Evolutionary conservation across 176 grass and related monocot species (phyloP).

Genomic region (Avena atlantica): DNA sequence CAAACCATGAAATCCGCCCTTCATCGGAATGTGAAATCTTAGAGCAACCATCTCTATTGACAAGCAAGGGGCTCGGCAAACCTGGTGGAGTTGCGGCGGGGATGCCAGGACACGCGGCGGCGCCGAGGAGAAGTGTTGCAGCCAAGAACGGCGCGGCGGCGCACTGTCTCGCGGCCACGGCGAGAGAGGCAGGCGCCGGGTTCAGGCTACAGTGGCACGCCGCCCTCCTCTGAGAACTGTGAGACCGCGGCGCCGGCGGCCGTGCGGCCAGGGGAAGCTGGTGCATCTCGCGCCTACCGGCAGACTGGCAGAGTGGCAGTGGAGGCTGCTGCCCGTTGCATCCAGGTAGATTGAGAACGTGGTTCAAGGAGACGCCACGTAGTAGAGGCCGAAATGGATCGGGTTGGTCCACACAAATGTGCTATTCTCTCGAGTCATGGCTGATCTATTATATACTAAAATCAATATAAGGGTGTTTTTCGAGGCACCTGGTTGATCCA

Average conservation of each 20-base stretch:
- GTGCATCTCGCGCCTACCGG: constrained; percentile 26
- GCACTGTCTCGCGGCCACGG: constrained; percentile 1
- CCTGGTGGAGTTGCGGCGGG: constrained; percentile 47
- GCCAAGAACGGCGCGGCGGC: constrained; percentile 55
- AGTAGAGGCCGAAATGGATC: background rate
- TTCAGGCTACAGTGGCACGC: constrained; percentile 7
- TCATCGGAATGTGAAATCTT: background rate
- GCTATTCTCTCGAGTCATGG: too few species aligned
- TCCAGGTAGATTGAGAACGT: background rate
- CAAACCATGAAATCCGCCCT: background rate
- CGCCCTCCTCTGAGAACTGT: background rate
- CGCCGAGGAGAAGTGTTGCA: constrained; percentile 55
- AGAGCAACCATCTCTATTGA: background rate
- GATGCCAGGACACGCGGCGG: constrained; percentile 22
- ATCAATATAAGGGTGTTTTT: too few species aligned
- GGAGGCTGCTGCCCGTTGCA: background rate
- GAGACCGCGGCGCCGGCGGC: background rate
- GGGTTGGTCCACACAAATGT: background rate
- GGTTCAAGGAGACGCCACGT: constrained; percentile 1
- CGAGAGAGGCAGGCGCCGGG: background rate
- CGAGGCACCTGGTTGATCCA: too few species aligned
- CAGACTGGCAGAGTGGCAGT: background rate
- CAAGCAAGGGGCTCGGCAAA: constrained; percentile 8
- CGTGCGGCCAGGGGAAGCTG: constrained; percentile 13
- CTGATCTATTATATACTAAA: too few species aligned